A percentile compares a stretch with the other conserved stretches of the same genome.
phyloP scores from a whole-genome alignment of 164 flowering plant species.

The Echeveria elegans region DNA sequence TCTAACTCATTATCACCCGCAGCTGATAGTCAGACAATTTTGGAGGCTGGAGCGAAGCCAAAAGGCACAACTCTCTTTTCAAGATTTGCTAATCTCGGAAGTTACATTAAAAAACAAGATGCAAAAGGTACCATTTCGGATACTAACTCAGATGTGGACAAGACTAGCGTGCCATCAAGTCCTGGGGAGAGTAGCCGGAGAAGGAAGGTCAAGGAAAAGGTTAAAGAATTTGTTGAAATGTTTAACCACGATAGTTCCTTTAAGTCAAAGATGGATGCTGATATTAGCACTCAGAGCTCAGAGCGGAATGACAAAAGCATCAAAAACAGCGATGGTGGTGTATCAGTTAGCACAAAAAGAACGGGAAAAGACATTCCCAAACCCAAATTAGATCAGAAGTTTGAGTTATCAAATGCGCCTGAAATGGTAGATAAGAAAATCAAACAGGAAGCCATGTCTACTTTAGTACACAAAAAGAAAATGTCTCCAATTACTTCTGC shows the following conservation, averaged over 20 bases:
- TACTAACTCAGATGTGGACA: conserved; percentile 16
- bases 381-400: conserved; percentile 5
- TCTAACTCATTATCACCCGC: conserved; percentile 10
- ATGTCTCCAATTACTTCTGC: conserved; percentile 16
- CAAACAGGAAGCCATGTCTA: not conserved
- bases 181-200: conserved; percentile 20
- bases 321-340: conserved; percentile 17
- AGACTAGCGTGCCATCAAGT: conserved; percentile 18
- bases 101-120: conserved; percentile 21
- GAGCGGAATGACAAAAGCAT: conserved; percentile 21
- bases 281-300: conserved; percentile 23
- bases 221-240: conserved; percentile 63
- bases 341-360: conserved; percentile 9
- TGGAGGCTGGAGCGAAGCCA: conserved; percentile 13
- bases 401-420: not conserved
- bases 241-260: conserved; percentile 55
- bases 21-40: conserved; percentile 23
- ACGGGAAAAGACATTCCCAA: conserved; percentile 14
- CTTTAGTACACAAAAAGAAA: conserved; percentile 9
- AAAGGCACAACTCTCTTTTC: conserved; percentile 15
- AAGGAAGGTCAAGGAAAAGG: conserved; percentile 43
- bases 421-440: conserved; percentile 1
- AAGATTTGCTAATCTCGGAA: conserved; percentile 13
- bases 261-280: conserved; percentile 18
- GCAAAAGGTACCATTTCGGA: conserved; percentile 14